A percentile compares a stretch with the other conserved stretches of the same genome.
These are phyloP conservation scores for Kodamaea alishanica DNA, from an alignment of 1,139 yeast genomes.

Conservation along the genomic window DNA sequence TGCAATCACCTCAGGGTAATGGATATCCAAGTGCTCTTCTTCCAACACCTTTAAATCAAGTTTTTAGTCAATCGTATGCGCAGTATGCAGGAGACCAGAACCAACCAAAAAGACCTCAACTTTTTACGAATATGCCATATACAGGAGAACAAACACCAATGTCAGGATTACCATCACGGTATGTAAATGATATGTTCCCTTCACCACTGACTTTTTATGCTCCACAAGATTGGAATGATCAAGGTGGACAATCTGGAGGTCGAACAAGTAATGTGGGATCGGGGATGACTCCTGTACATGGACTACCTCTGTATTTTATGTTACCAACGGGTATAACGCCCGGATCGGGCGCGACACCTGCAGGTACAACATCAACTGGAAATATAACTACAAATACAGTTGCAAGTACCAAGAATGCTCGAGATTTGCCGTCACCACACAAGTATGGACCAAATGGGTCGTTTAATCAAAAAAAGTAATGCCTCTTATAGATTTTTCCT, in stretches of 20 bases:
- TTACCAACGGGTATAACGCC: constrained; percentile 14
- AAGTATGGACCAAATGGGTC: too few species aligned
- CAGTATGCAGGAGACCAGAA: constrained; percentile 5
- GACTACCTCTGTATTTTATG: constrained; percentile 15
- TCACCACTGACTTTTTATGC: constrained; percentile 51
- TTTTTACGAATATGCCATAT: constrained; percentile 12
- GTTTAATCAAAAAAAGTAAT: too few species aligned
- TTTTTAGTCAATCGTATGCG: constrained; percentile 19
- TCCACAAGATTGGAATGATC: constrained; percentile 38
- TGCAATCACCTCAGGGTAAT: constrained; percentile 27
- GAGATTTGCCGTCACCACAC: too few species aligned
- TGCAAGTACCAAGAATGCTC: neutral
- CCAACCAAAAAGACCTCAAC: constrained; percentile 6
- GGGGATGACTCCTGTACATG: constrained; percentile 40
- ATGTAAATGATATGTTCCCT: constrained; percentile 53
- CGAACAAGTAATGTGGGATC: constrained; percentile 27
- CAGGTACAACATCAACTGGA: constrained; percentile 6
- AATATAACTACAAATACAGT: neutral
- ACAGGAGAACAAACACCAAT: constrained; percentile 49
- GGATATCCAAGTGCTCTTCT: constrained; percentile 22
- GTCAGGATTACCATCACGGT: constrained; percentile 48
- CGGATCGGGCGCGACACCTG: constrained; percentile 11
- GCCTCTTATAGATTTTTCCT: too few species aligned
- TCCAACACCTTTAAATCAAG: constrained; percentile 40
- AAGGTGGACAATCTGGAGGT: constrained; percentile 3